Percentiles rank a stretch among this genome's conserved stretches.
Evolutionary conservation across 805 yeast species (phyloP).

Genomic region (Myxozyma monticola): DNA sequence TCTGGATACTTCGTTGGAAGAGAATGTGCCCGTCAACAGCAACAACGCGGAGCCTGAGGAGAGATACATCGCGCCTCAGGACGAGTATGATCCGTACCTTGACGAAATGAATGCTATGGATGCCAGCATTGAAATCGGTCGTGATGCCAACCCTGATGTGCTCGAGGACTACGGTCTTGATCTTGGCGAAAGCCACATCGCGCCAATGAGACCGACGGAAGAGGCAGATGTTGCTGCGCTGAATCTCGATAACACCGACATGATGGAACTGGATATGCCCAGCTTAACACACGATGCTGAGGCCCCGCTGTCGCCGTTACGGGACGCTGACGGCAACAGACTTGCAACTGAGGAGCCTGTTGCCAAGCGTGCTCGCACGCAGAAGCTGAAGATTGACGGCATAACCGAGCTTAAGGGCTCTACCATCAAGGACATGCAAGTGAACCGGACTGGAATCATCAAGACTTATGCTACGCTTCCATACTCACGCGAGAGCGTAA

Average conservation of each 20-base stretch:
- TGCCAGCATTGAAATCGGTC: slow-evolving; percentile 46
- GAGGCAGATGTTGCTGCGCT: slow-evolving; percentile 4
- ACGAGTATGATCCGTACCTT: slow-evolving; percentile 5
- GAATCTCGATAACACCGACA: slow-evolving; percentile 9
- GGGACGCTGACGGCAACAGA: slow-evolving; percentile 12
- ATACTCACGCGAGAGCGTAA: slow-evolving; percentile 14
- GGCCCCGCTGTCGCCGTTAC: not conserved
- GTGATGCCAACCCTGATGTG: slow-evolving; percentile 31
- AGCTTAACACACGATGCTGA: slow-evolving; percentile 13
- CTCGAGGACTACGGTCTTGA: slow-evolving; percentile 24
- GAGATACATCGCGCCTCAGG: slow-evolving; percentile 23
- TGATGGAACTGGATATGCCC: slow-evolving; percentile 26
- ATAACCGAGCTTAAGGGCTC: slow-evolving; percentile 49
- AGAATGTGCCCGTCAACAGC: not conserved
- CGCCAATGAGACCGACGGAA: not conserved
- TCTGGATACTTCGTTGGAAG: slow-evolving; percentile 10
- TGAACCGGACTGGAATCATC: slow-evolving; percentile 32
- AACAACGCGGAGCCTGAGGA: slow-evolving; percentile 22
- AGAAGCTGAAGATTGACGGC: slow-evolving; percentile 50
- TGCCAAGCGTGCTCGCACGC: slow-evolving; percentile 35
- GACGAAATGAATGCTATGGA: slow-evolving; percentile 26
- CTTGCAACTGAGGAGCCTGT: slow-evolving; percentile 14
- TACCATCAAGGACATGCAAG: slow-evolving; percentile 39
- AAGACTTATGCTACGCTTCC: slow-evolving; percentile 27
- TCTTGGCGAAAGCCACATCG: not conserved